phyloP scores from a whole-genome alignment of 179 eudicot species.

The Beta lomatogona region DNA sequence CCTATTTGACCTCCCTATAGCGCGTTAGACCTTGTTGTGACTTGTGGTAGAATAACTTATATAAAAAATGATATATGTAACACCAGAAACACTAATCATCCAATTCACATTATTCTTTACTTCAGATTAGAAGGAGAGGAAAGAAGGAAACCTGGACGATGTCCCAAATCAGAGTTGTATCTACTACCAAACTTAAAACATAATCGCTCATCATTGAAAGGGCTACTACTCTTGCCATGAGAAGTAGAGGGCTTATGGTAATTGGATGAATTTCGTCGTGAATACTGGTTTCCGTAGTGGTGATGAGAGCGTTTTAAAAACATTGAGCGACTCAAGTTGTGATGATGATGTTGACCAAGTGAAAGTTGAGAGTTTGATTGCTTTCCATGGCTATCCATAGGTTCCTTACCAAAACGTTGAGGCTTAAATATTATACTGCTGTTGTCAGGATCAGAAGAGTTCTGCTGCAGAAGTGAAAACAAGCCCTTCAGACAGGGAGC shows the following conservation, averaged over 20 bases:
- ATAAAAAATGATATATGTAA: background rate
- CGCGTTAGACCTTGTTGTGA: background rate
- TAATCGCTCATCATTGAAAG: slow-evolving; percentile 37
- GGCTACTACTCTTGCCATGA: slow-evolving; percentile 38
- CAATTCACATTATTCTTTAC: background rate
- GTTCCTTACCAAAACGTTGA: slow-evolving; percentile 41
- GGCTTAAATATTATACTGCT: slow-evolving; percentile 32
- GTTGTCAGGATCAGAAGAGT: slow-evolving; percentile 41
- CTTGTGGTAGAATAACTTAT: background rate
- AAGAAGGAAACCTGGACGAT: slow-evolving; percentile 43
- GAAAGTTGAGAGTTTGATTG: slow-evolving; percentile 38
- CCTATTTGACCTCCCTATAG: background rate
- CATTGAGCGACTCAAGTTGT: slow-evolving; percentile 45
- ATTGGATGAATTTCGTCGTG: slow-evolving; percentile 47
- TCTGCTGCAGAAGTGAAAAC: slow-evolving; percentile 13
- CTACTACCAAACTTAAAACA: slow-evolving; percentile 46
- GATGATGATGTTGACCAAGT: slow-evolving; percentile 47
- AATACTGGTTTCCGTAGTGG: slow-evolving; percentile 51
- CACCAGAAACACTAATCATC: background rate
- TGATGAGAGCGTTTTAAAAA: slow-evolving; percentile 58
- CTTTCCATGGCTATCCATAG: slow-evolving; percentile 46
- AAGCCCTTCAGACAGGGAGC: background rate
- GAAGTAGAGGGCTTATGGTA: slow-evolving; percentile 52
- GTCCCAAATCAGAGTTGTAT: slow-evolving; percentile 39
- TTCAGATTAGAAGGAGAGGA: background rate